Evolutionary conservation across 2,329 filamentous ascomycete species (phyloP).

Genomic region (Ceratocystis diversiconidia): DNA sequence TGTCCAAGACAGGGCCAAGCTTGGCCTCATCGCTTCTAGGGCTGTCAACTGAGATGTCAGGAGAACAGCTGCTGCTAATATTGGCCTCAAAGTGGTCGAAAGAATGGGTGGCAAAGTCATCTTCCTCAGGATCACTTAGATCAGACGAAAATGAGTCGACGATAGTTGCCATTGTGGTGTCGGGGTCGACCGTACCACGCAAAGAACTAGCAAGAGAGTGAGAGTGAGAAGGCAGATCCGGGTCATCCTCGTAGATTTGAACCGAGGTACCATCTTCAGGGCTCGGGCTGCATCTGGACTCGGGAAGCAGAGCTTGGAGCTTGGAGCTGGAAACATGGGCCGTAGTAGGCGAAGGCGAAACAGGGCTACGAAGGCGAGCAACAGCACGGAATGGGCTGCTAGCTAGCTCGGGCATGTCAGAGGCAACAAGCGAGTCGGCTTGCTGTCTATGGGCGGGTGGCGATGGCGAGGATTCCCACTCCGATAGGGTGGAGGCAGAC

Average conservation of each 20-base stretch:
- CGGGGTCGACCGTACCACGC: slow-evolving; percentile 21
- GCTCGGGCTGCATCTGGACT: slow-evolving; percentile 17
- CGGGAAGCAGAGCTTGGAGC: slow-evolving; percentile 33
- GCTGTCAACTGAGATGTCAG: slow-evolving; percentile 45
- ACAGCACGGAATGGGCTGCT: slow-evolving; percentile 11
- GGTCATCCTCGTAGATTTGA: slow-evolving; percentile 56
- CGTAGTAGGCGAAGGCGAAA: slow-evolving; percentile 26
- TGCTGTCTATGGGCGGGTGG: slow-evolving; percentile 2
- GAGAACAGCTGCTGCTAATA: slow-evolving; percentile 58
- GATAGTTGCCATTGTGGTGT: slow-evolving; percentile 31
- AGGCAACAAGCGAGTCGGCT: neutral
- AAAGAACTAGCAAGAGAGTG: neutral
- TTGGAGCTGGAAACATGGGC: slow-evolving; percentile 31
- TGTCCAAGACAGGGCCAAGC: slow-evolving; percentile 4
- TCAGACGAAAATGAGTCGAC: slow-evolving; percentile 41
- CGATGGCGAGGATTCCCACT: slow-evolving; percentile 50
- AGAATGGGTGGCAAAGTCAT: slow-evolving; percentile 76
- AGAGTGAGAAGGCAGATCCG: slow-evolving; percentile 28
- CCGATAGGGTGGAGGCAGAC: slow-evolving; percentile 47
- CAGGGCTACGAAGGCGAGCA: slow-evolving; percentile 12
- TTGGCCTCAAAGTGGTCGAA: slow-evolving; percentile 85
- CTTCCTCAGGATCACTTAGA: slow-evolving; percentile 39
- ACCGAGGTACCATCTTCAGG: slow-evolving; percentile 30
- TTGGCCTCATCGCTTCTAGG: neutral
- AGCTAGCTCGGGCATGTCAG: neutral